These are phyloP conservation scores for Spiromastix sp. DNA, from an alignment of 2,329 filamentous ascomycete species.

Conservation along the genomic window DNA sequence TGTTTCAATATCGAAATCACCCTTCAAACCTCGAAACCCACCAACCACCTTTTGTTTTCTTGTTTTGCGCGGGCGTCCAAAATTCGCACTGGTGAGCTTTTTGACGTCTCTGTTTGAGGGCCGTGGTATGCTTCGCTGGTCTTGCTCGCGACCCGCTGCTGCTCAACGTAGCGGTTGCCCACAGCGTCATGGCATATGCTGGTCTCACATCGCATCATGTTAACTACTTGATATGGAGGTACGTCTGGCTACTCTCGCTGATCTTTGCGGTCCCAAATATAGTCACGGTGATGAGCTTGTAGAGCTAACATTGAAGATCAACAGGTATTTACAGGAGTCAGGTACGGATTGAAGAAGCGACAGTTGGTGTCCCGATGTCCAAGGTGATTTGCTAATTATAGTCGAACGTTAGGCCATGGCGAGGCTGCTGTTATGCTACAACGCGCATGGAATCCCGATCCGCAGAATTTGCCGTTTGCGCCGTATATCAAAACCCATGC, in stretches of 20 bases:
- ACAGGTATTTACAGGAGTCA: constrained; percentile 45
- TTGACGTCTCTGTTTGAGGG: background rate
- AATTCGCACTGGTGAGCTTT: background rate
- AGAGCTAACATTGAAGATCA: background rate
- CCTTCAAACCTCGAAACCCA: background rate
- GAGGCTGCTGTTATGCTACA: constrained; percentile 51
- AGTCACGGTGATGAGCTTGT: background rate
- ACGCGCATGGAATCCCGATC: constrained; percentile 53
- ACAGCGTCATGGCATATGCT: constrained; percentile 35
- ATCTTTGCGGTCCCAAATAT: no score
- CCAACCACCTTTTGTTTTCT: no score
- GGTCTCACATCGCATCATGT: constrained; percentile 47
- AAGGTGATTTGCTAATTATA: background rate
- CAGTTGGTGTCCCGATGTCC: no score
- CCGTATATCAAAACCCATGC: constrained; percentile 48
- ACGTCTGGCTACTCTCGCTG: no score
- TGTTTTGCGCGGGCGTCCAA: no score
- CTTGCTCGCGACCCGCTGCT: constrained; percentile 2
- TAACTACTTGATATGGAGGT: constrained; percentile 62
- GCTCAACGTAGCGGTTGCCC: constrained; percentile 17
- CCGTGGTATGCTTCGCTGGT: constrained; percentile 6
- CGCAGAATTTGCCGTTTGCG: constrained; percentile 52
- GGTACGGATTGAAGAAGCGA: constrained; percentile 28
- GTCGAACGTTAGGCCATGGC: constrained; percentile 39
- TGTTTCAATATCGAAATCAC: background rate